These are phyloP conservation scores for Populus davidiana DNA, from an alignment of 345 rosid species.

Conservation along the genomic window DNA sequence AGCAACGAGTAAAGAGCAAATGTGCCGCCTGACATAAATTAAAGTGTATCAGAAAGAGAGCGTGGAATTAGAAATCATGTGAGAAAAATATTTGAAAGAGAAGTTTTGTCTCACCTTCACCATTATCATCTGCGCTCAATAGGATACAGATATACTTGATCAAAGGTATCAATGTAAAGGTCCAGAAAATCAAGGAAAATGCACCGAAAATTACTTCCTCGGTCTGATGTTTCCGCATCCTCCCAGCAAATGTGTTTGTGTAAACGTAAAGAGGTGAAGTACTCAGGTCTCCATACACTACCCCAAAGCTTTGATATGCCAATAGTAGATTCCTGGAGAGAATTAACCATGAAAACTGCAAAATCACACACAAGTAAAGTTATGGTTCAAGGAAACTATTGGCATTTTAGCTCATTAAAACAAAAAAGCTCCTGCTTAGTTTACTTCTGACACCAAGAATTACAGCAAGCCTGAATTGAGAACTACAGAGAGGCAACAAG, in stretches of 20 bases:
- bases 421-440: not conserved
- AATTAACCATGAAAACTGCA: constrained; percentile 70
- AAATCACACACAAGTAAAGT: constrained; percentile 15
- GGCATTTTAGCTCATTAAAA: not conserved
- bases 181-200: constrained; percentile 90
- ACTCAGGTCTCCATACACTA: constrained; percentile 79
- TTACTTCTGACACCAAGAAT: not conserved
- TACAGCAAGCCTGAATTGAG: not conserved
- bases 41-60: constrained; percentile 19
- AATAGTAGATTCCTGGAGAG: constrained; percentile 61
- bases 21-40: constrained; percentile 61
- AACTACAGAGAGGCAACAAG: not conserved
- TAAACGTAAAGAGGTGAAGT: constrained; percentile 91
- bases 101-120: constrained; percentile 57
- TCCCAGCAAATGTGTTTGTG: constrained; percentile 53
- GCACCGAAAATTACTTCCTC: constrained; percentile 77
- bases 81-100: not conserved
- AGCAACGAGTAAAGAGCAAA: constrained; percentile 90
- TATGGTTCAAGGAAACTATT: not conserved
- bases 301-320: constrained; percentile 92
- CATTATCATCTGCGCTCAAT: constrained; percentile 74
- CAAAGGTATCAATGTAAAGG: constrained; percentile 71
- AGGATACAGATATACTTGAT: constrained; percentile 61
- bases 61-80: not conserved
- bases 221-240: constrained; percentile 44